Evolutionary conservation across 73 alveolate genomes (phyloP).

Genomic region (Stentor roeselii): DNA sequence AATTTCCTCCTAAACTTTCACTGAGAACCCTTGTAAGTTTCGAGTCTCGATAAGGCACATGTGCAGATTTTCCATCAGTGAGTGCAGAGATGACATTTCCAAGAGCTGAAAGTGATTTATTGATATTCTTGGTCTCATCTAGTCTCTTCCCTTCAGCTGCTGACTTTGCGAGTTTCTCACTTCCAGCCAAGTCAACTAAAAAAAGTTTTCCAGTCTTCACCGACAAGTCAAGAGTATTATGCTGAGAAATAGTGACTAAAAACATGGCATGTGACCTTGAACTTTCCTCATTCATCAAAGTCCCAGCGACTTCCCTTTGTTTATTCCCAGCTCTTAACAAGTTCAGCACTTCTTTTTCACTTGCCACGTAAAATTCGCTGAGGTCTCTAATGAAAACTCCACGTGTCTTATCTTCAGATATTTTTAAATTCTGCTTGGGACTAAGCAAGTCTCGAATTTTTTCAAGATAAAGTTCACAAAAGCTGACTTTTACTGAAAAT

Average conservation of each 20-base stretch:
- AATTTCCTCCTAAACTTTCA: constrained; percentile 90
- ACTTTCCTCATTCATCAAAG: constrained; percentile 77
- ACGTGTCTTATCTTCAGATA: constrained; percentile 72
- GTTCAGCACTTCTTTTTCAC: constrained; percentile 52
- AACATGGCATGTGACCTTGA: constrained; percentile 82
- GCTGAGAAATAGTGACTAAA: constrained; percentile 64
- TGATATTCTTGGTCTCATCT: constrained; percentile 78
- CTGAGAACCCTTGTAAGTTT: constrained; percentile 72
- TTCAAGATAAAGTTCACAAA: constrained; percentile 79
- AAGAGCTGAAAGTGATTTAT: constrained; percentile 67
- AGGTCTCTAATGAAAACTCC: constrained; percentile 78
- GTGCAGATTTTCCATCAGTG: constrained; percentile 71
- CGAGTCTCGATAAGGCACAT: constrained; percentile 74
- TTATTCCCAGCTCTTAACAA: constrained; percentile 59
- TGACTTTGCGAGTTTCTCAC: constrained; percentile 81
- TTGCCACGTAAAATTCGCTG: constrained; percentile 58
- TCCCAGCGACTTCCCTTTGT: constrained; percentile 54
- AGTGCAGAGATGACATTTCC: constrained; percentile 75
- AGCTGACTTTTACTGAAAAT: constrained; percentile 70
- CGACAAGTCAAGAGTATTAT: constrained; percentile 55
- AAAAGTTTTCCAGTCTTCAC: constrained; percentile 68
- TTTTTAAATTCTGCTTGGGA: constrained; percentile 51
- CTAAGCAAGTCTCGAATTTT: constrained; percentile 65
- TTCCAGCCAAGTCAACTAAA: constrained; percentile 90
- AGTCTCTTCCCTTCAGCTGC: constrained; percentile 72